These are phyloP conservation scores for Xylariaceae sp. DNA, from an alignment of 2,329 filamentous ascomycete species.

Conservation along the genomic window DNA sequence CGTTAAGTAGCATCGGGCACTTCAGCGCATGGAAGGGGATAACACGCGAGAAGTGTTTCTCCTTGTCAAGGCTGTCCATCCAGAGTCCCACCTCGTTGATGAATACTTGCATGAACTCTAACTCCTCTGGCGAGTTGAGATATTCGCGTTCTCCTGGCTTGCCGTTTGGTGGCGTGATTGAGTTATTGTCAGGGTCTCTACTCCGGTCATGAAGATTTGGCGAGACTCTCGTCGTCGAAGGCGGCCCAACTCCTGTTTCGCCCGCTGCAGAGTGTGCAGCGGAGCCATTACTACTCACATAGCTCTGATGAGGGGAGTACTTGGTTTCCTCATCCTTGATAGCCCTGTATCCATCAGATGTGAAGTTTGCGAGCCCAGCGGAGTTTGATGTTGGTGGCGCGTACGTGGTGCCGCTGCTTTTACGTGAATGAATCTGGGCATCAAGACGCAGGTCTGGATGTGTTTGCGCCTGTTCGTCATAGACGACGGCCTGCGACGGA, in stretches of 20 bases:
- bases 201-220: conserved; percentile 34
- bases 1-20: conserved; percentile 84
- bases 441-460: conserved; percentile 20
- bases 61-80: conserved; percentile 88
- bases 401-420: conserved; percentile 25
- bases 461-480: conserved; percentile 22
- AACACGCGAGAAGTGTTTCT: conserved; percentile 80
- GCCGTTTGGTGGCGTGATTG: conserved; percentile 40
- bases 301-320: conserved; percentile 22
- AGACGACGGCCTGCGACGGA: conserved; percentile 26
- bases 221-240: conserved; percentile 24
- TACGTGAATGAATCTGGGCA: conserved; percentile 26
- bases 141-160: conserved; percentile 51
- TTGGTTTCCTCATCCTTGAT: conserved; percentile 24
- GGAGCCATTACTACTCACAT: conserved; percentile 36
- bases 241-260: conserved; percentile 33
- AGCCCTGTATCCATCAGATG: conserved; percentile 20
- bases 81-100: conserved; percentile 85
- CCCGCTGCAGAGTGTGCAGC: conserved; percentile 37
- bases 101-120: conserved; percentile 88
- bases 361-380: conserved; percentile 21
- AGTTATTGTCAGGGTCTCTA: conserved; percentile 27
- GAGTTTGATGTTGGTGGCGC: conserved; percentile 24
- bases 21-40: conserved; percentile 79
- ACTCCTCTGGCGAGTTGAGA: conserved; percentile 70